phyloP scores from a whole-genome alignment of 2,329 filamentous ascomycete species.

The Huntiella bhutanensis region DNA sequence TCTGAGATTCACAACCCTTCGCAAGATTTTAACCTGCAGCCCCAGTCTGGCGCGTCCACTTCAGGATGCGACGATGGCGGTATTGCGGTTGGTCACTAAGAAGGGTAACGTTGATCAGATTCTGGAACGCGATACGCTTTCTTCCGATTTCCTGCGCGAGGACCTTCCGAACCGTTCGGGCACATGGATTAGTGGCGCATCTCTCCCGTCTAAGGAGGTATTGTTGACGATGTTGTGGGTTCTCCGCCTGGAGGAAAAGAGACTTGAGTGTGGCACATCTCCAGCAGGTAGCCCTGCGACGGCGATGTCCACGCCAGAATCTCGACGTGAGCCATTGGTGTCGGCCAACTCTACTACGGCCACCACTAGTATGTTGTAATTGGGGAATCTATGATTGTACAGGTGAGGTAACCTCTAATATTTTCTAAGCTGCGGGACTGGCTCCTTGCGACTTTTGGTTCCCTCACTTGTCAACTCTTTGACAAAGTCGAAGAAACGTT shows the following conservation, averaged over 20 bases:
- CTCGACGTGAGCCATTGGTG: constrained; percentile 5
- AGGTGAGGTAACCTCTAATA: too few relatives aligned
- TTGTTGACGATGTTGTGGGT: constrained; percentile 30
- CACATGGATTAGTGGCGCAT: constrained; percentile 15
- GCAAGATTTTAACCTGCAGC: constrained; percentile 53
- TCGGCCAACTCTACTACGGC: constrained; percentile 5
- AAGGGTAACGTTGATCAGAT: constrained; percentile 26
- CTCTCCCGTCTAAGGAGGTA: constrained; percentile 27
- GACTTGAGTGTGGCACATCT: constrained; percentile 12
- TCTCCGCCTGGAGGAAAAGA: constrained; percentile 24
- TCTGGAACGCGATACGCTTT: constrained; percentile 19
- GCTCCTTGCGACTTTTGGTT: too few relatives aligned
- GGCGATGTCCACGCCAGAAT: background rate
- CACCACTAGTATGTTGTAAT: constrained; percentile 6
- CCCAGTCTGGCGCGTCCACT: constrained; percentile 55
- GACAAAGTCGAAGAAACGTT: background rate
- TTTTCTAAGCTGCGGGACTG: too few relatives aligned
- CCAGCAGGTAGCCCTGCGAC: background rate
- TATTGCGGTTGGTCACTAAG: constrained; percentile 53
- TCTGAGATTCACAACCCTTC: constrained; percentile 41
- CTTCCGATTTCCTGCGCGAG: constrained; percentile 21
- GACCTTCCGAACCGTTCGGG: constrained; percentile 19
- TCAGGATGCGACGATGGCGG: constrained; percentile 54
- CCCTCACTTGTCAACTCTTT: too few relatives aligned
- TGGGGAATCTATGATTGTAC: background rate